Conservation (phyloP, 148 eudicot genomes). For the Oxyria digyna region DNA sequence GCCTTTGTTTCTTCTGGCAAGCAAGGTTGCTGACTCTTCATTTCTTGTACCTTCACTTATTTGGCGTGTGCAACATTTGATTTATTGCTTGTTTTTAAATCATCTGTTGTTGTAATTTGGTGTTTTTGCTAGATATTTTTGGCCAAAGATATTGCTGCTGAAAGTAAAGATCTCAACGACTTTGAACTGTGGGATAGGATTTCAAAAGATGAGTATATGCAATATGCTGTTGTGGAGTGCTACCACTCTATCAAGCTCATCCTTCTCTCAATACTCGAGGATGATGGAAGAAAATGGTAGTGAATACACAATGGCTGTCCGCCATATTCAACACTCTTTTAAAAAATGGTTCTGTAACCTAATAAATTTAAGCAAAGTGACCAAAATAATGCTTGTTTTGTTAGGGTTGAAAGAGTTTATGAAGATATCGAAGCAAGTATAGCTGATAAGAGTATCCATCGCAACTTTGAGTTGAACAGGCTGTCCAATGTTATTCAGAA, state of each 20-base stretch:
- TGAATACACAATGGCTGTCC: background rate
- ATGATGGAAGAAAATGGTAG: constrained; percentile 87
- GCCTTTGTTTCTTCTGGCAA: constrained; percentile 96
- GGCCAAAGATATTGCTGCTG: constrained; percentile 81
- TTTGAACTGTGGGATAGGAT: constrained; percentile 87
- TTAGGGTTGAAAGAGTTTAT: constrained; percentile 87
- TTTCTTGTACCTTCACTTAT: background rate
- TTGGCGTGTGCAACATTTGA: background rate
- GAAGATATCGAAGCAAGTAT: constrained; percentile 54
- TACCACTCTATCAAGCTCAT: constrained; percentile 50
- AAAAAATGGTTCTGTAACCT: background rate
- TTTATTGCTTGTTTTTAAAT: background rate
- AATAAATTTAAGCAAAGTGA: background rate
- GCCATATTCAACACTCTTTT: background rate
- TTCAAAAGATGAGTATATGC: constrained; percentile 84
- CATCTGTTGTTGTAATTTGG: background rate
- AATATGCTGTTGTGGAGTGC: constrained; percentile 89
- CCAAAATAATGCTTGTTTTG: constrained; percentile 1
- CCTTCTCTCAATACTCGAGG: constrained; percentile 63
- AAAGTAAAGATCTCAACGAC: constrained; percentile 60
- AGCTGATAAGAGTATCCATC: constrained; percentile 26
- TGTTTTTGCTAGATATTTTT: constrained; percentile 52
- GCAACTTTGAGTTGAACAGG: constrained; percentile 50
- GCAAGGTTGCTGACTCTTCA: constrained; percentile 53
- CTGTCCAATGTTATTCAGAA: constrained; percentile 75